Evolutionary conservation across 2,329 filamentous ascomycete genomes (phyloP), one percentile per base, ranked within the genome.

Genomic region (Calonectria naviculata): DNA sequence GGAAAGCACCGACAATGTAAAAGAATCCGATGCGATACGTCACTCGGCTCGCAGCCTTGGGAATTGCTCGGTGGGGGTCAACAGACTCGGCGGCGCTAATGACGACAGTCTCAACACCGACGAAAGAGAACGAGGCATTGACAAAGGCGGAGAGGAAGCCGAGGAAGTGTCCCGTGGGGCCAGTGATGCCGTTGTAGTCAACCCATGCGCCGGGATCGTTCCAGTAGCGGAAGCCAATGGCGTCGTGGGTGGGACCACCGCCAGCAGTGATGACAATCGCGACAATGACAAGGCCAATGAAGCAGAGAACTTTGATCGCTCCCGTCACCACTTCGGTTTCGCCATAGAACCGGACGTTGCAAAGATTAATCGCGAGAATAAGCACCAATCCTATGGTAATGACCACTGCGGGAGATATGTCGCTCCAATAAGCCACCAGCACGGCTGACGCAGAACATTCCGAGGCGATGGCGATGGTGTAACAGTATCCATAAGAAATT

Each of bases 271-370:
- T 85, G 76, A 91, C 86, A 49, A 90, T 81, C 58, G 87, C 86
- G 3, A 90, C 81, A 58, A 91, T 86, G 75, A 91, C 86, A 36
- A 91, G 85, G 13, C 89, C 89, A 4, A 89, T 76, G 71, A 92
- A 90, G 70, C 87, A 88, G 70, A 90, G 83, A 26, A 92, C 84
- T 79, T 92, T 92, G 82, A 91, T 85, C 38, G 85, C 87, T 34
- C 89, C 87, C 63, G 91, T 89, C 81, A 87, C 87, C 75, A 92
- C 91, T 77, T 92, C 90, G 29, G 88, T 86, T 80, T 92, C 90
- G 41, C 90, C 90, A 73, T 90, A 92, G 73, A 89, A 84, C n/a
- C 84, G 83, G 13, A 91, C 88, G 41, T 87, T 88, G 69, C 90
- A 85, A 73, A 90, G 87, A 78, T 91, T 91, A 73, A 91, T 85